phyloP scores from a whole-genome alignment of 108 stramenopile genomes.

The Discostella stelligeroides region DNA sequence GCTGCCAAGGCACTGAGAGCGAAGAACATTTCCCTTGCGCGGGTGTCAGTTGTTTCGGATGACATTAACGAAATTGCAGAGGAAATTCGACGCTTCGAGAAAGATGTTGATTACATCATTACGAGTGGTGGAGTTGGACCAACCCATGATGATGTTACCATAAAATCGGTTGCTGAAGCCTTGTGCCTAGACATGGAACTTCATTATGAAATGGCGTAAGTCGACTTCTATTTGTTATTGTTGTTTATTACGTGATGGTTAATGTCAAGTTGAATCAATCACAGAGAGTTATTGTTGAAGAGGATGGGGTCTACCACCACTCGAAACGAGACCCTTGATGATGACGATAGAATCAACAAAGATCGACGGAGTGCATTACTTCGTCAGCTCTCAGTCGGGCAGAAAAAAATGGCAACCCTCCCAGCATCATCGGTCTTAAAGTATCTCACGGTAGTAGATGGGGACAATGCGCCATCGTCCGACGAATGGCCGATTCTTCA shows the following conservation, averaged over 20 bases:
- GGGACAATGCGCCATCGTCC: neutral
- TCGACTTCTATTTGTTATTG: neutral
- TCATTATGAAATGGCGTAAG: constrained; percentile 86
- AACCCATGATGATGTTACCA: constrained; percentile 97
- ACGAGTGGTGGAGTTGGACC: constrained; percentile 97
- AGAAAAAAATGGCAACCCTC: constrained; percentile 84
- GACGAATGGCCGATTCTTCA: constrained; percentile 86
- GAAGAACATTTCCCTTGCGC: constrained; percentile 71
- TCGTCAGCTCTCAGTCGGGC: constrained; percentile 73
- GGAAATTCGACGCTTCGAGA: constrained; percentile 71
- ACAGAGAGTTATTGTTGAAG: constrained; percentile 50
- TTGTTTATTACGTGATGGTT: neutral
- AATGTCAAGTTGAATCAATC: neutral
- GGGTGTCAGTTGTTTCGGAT: constrained; percentile 89
- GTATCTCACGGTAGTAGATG: constrained; percentile 59
- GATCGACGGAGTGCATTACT: constrained; percentile 20
- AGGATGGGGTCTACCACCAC: constrained; percentile 38
- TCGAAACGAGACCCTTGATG: constrained; percentile 29
- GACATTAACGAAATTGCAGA: constrained; percentile 75
- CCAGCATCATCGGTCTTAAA: constrained; percentile 65
- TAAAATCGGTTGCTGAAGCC: constrained; percentile 88
- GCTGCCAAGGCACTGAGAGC: constrained; percentile 82
- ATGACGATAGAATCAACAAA: constrained; percentile 21
- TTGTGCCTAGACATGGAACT: constrained; percentile 67
- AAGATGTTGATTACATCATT: constrained; percentile 85